Evolutionary conservation across 2,329 filamentous ascomycete species (phyloP).

Genomic region (Colletotrichum sp.): DNA sequence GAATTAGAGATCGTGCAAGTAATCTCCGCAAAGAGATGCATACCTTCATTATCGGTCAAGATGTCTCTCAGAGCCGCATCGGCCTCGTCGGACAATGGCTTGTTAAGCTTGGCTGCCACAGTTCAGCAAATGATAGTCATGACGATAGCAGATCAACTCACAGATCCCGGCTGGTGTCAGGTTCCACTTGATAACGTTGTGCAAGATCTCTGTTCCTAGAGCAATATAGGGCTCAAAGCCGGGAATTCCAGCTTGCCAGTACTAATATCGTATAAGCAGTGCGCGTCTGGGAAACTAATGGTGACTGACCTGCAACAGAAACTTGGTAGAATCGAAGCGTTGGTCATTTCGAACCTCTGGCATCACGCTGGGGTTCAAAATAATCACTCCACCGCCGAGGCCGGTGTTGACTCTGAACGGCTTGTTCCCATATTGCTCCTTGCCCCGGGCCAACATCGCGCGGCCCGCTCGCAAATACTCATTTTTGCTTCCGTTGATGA

Average conservation of each 20-base stretch:
- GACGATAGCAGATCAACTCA: not conserved
- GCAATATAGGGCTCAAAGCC: slow-evolving; percentile 7
- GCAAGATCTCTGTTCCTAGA: not conserved
- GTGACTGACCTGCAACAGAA: not conserved
- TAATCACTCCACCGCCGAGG: slow-evolving; percentile 1
- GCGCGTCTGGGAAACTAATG: rapidly evolving
- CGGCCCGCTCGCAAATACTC: not conserved
- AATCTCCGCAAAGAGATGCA: not conserved
- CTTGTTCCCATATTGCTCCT: not conserved
- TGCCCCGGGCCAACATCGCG: not conserved
- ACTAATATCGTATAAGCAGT: not conserved
- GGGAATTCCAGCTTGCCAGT: slow-evolving; percentile 9
- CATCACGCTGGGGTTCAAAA: not conserved
- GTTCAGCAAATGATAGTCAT: not conserved
- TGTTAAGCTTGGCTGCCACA: not conserved
- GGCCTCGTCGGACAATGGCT: not conserved
- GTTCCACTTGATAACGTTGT: slow-evolving; percentile 17
- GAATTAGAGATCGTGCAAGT: not conserved
- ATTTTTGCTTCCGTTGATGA: slow-evolving; percentile 3
- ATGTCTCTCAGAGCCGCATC: not conserved
- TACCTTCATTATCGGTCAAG: not conserved
- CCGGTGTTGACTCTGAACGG: slow-evolving; percentile 10
- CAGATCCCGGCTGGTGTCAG: not conserved
- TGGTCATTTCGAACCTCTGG: slow-evolving; percentile 4
- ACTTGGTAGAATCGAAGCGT: slow-evolving; percentile 4